Evolutionary conservation across 192 early-diverging fungal species (phyloP).

Genomic region (Umbelopsis sp.): DNA sequence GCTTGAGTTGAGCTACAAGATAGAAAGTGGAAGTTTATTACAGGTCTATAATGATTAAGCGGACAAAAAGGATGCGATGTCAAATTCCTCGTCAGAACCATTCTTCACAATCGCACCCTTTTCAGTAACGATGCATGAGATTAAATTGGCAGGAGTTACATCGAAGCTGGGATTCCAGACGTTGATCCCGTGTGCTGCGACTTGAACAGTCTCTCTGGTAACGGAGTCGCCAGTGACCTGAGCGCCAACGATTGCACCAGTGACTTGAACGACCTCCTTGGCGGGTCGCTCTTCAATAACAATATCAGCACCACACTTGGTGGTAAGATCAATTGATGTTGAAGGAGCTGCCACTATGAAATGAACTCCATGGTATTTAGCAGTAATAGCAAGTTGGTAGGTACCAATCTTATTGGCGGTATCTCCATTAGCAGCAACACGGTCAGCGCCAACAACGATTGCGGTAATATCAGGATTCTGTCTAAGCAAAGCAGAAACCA

Average conservation of each 20-base stretch:
- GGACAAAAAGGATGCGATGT: constrained; percentile 51
- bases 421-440: constrained; percentile 95
- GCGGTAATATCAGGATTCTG: constrained; percentile 68
- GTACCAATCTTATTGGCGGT: constrained; percentile 99
- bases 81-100: constrained; percentile 50
- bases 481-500: constrained; percentile 82
- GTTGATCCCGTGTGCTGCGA: constrained; percentile 80
- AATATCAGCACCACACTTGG: constrained; percentile 72
- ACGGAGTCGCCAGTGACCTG: constrained; percentile 45
- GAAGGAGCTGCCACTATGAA: constrained; percentile 98
- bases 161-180: constrained; percentile 99
- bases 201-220: constrained; percentile 57
- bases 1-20: no score
- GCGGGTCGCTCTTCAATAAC: constrained; percentile 83
- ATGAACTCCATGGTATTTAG: constrained; percentile 76
- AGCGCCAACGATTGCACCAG: constrained; percentile 51
- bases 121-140: constrained; percentile 93
- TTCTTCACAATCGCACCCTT: constrained; percentile 73
- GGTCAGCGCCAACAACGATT: constrained; percentile 95
- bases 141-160: constrained; percentile 85
- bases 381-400: constrained; percentile 95
- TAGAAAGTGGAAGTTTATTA: background rate
- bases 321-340: constrained; percentile 86
- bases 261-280: constrained; percentile 72
- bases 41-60: background rate